These are phyloP conservation scores for Ustilago shanxiensis DNA, from an alignment of 1,284 basidiomycete genomes.

Conservation along the genomic window DNA sequence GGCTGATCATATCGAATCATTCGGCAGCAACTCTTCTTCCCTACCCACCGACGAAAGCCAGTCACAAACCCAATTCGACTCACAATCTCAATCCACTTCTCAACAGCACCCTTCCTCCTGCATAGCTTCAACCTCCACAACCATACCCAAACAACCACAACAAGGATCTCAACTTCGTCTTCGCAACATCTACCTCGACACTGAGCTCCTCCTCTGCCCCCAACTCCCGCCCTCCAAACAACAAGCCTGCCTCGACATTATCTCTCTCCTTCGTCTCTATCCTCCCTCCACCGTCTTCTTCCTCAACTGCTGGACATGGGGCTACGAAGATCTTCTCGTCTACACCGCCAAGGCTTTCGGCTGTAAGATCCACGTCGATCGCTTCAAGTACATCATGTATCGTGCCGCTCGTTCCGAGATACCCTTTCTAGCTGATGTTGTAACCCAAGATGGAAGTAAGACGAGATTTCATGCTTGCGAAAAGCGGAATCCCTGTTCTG, in stretches of 20 bases:
- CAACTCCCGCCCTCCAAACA: slow-evolving; percentile 42
- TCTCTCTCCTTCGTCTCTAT: slow-evolving; percentile 73
- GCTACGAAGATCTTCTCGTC: slow-evolving; percentile 71
- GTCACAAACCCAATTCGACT: slow-evolving; percentile 20
- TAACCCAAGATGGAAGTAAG: slow-evolving; percentile 75
- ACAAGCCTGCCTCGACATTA: slow-evolving; percentile 74
- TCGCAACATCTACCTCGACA: slow-evolving; percentile 88
- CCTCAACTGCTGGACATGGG: slow-evolving; percentile 93
- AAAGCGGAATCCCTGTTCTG: slow-evolving; percentile 78
- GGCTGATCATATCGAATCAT: slow-evolving; percentile 35
- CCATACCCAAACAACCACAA: not conserved
- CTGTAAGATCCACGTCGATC: slow-evolving; percentile 84
- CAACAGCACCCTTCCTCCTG: not conserved
- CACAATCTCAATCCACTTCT: not conserved
- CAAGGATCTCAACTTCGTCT: slow-evolving; percentile 70
- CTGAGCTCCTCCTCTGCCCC: slow-evolving; percentile 73
- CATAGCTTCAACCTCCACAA: not conserved
- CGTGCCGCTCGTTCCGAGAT: slow-evolving; percentile 74
- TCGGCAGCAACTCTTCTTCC: slow-evolving; percentile 24
- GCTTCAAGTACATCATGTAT: slow-evolving; percentile 84
- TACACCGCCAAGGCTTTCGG: slow-evolving; percentile 53
- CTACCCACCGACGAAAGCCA: not conserved
- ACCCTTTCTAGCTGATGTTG: slow-evolving; percentile 77
- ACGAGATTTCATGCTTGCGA: slow-evolving; percentile 94
- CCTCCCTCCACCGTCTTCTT: slow-evolving; percentile 82